Percentiles rank a stretch among this genome's conserved stretches.
Conservation (phyloP, 1,139 yeast species). For the Protomyces macrosporus region DNA sequence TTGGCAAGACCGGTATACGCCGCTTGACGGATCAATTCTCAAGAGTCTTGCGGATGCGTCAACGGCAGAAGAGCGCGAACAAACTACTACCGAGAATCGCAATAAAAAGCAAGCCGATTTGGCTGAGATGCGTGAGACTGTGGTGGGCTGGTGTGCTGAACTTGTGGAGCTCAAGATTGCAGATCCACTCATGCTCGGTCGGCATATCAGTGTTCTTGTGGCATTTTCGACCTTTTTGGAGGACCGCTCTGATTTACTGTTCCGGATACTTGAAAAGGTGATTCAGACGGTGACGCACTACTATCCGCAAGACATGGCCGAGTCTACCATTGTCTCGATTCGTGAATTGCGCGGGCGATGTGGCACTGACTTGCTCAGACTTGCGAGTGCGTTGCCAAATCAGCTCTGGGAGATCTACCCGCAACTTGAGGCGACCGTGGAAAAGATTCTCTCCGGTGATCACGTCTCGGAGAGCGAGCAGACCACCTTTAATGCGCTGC, state of each 20-base stretch:
- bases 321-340: slow-evolving; percentile 67
- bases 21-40: not conserved
- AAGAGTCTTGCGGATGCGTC: not conserved
- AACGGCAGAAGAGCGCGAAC: not conserved
- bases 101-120: not conserved
- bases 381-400: slow-evolving; percentile 28
- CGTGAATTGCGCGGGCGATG: slow-evolving; percentile 86
- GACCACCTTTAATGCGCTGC: slow-evolving; percentile 46
- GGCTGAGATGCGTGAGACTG: not conserved
- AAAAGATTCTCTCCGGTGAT: slow-evolving; percentile 14
- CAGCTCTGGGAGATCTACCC: slow-evolving; percentile 28
- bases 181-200: slow-evolving; percentile 75
- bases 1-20: slow-evolving; percentile 53
- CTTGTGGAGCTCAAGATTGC: slow-evolving; percentile 52
- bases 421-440: slow-evolving; percentile 27
- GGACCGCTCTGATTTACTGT: slow-evolving; percentile 59
- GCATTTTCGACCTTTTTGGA: slow-evolving; percentile 90
- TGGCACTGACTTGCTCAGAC: slow-evolving; percentile 67
- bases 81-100: not conserved
- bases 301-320: slow-evolving; percentile 50
- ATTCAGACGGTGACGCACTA: slow-evolving; percentile 82
- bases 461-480: slow-evolving; percentile 24
- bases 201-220: slow-evolving; percentile 88
- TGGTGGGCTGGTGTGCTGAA: slow-evolving; percentile 23
- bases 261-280: slow-evolving; percentile 78